Conservation (phyloP, 2,329 filamentous ascomycete species). For the Xylaria digitata region DNA sequence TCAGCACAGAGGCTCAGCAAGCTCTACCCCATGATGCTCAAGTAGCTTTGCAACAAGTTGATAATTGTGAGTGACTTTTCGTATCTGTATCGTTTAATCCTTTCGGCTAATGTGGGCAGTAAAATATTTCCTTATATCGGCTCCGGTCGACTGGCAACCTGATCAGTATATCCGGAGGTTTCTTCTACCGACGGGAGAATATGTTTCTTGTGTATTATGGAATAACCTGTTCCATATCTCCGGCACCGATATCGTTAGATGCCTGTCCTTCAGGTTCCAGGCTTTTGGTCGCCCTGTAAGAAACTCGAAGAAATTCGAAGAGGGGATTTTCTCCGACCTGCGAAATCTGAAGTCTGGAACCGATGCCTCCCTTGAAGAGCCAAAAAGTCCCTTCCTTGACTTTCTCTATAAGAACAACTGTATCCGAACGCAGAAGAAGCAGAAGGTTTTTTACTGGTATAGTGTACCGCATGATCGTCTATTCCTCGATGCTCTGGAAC, state of each 20-base stretch:
- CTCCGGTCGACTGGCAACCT: constrained; percentile 95
- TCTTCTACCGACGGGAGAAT: constrained; percentile 95
- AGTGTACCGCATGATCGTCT: constrained; percentile 97
- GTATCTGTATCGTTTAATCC: background rate
- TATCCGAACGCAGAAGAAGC: constrained; percentile 99
- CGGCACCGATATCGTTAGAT: constrained; percentile 98
- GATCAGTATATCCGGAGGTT: constrained; percentile 98
- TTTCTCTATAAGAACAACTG: constrained; percentile 99
- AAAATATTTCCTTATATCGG: constrained; percentile 99
- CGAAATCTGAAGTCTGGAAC: constrained; percentile 98
- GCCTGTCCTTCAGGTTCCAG: constrained; percentile 97
- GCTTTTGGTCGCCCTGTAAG: constrained; percentile 98
- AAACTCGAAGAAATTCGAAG: constrained; percentile 99
- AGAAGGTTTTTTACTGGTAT: constrained; percentile 99
- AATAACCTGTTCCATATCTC: constrained; percentile 99
- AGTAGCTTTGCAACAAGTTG: constrained; percentile 96
- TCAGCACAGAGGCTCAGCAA: constrained; percentile 96
- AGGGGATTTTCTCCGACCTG: constrained; percentile 98
- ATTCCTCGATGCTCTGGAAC: constrained; percentile 96
- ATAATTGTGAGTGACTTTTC: constrained; percentile 79
- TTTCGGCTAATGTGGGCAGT: constrained; percentile 64
- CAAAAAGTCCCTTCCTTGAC: constrained; percentile 97
- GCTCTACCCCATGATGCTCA: constrained; percentile 95
- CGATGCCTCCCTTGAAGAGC: constrained; percentile 97
- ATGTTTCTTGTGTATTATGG: constrained; percentile 98